Evolutionary conservation across 805 yeast species (phyloP), one percentile per base, ranked within the genome.

Genomic region (Wickerhamiella cacticola): DNA sequence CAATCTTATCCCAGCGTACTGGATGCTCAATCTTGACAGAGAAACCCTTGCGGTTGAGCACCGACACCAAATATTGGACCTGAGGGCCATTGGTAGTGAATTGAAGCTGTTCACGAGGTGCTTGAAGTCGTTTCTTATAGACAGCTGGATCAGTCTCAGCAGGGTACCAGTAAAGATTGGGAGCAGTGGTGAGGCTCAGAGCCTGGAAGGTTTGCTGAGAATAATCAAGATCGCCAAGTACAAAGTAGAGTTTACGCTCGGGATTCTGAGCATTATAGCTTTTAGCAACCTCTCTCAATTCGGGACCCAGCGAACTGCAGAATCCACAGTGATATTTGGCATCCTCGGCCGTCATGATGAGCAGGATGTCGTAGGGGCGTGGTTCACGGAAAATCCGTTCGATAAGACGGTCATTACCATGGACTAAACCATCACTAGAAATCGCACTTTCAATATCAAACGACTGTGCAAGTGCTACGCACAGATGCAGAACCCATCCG

Each of bases 241-340:
- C 83, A 63, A 89, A 84, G 67, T 74, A 79, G 33, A 88, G 65
- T 19, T 48, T 51, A 33, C 48, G 50, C 36, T 74, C 50, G 4
- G 52, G 55, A 18, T 85, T 81, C 56, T 75, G 79, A 38, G 74
- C 79, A 48, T 66, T 59, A 79, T 81, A 83, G 21, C 88, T 79
- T 43, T 68, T 57, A 6, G 84, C 94, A 35, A 86, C 63, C 38
- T 65, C 59, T 15, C 73, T 73, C 57, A 63, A 83, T 38, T 73
- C 74, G 2, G 96, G 94, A 22, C 72, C 76, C 56, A 82, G 73
- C 38, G 79, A 77, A 8, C 67, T 56, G 71, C 98, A 92, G 45
- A 83, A 68, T 1, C 68, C 68, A 67, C 98, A 92, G 10, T 83
- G 84, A 59, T 88, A 74, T 52, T 76, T 75, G 1, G 85, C 71